Evolutionary conservation across 1,284 basidiomycete species (phyloP).

Genomic region (Leucoagaricus sp.): DNA sequence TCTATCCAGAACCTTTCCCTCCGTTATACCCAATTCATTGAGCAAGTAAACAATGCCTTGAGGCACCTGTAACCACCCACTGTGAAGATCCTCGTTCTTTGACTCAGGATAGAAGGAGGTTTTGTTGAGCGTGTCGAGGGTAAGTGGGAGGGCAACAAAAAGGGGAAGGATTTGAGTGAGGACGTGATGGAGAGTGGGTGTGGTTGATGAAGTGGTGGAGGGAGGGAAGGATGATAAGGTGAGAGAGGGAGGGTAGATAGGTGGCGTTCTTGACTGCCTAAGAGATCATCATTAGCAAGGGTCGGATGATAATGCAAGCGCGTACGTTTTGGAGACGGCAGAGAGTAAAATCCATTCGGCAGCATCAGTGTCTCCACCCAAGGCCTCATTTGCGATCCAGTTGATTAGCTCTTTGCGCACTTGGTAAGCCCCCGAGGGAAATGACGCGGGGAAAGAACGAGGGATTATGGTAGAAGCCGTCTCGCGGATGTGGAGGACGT

Average conservation of each 20-base stretch:
- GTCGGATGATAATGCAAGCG: slow-evolving; percentile 13
- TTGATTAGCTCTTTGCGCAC: slow-evolving; percentile 56
- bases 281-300: background rate
- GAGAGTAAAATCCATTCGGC: slow-evolving; percentile 80
- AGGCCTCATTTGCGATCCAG: slow-evolving; percentile 70
- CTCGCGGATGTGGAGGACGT: slow-evolving; percentile 58
- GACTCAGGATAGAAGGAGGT: slow-evolving; percentile 65
- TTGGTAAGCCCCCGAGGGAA: slow-evolving; percentile 17
- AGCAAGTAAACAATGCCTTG: slow-evolving; percentile 62
- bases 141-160: slow-evolving; percentile 50
- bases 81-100: slow-evolving; percentile 72
- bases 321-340: slow-evolving; percentile 69
- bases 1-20: slow-evolving; percentile 56
- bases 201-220: slow-evolving; percentile 24
- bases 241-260: slow-evolving; percentile 69
- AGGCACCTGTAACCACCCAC: slow-evolving; percentile 77
- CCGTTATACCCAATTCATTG: slow-evolving; percentile 67
- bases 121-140: slow-evolving; percentile 63
- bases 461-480: slow-evolving; percentile 42
- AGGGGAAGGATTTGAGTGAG: slow-evolving; percentile 59
- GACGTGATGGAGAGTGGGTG: slow-evolving; percentile 52
- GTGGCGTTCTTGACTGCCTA: slow-evolving; percentile 70
- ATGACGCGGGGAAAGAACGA: slow-evolving; percentile 34
- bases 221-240: slow-evolving; percentile 64
- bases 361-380: slow-evolving; percentile 68